A percentile compares a stretch with the other conserved stretches of the same genome.
Evolutionary conservation across 352 stramenopile species (phyloP).

Genomic region (Pythium inflatum): DNA sequence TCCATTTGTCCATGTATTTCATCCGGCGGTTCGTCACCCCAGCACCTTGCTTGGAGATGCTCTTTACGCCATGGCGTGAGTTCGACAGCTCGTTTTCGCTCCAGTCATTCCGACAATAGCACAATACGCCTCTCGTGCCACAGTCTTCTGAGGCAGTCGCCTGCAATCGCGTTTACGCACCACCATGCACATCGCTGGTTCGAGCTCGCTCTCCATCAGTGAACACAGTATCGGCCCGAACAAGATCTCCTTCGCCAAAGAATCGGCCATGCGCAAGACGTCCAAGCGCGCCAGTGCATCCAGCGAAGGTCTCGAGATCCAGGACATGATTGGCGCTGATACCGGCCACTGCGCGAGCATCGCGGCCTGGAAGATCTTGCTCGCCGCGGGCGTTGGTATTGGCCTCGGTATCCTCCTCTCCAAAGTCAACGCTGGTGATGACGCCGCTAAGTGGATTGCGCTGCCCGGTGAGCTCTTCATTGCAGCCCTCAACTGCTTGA

Average conservation of each 20-base stretch:
- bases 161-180: no score
- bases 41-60: no score
- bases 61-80: no score
- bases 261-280: slow-evolving; percentile 14
- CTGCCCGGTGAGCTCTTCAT: slow-evolving; percentile 70
- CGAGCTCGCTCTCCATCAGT: slow-evolving; percentile 12
- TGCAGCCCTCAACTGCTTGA: slow-evolving; percentile 65
- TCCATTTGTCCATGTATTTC: no score
- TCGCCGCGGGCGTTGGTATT: slow-evolving; percentile 52
- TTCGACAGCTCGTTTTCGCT: no score
- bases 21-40: no score
- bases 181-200: background rate
- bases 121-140: no score
- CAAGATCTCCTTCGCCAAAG: slow-evolving; percentile 8
- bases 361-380: slow-evolving; percentile 49
- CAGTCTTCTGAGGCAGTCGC: no score
- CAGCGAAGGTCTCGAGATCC: slow-evolving; percentile 40
- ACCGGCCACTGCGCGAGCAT: slow-evolving; percentile 50
- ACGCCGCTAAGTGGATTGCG: slow-evolving; percentile 55
- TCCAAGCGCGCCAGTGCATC: slow-evolving; percentile 7
- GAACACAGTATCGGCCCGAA: slow-evolving; percentile 9
- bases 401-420: slow-evolving; percentile 50
- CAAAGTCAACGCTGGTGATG: slow-evolving; percentile 39
- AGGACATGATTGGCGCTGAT: slow-evolving; percentile 52
- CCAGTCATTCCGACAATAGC: no score